Conservation (phyloP, 768 basidiomycete genomes). For the Phaeotremella fagi region DNA sequence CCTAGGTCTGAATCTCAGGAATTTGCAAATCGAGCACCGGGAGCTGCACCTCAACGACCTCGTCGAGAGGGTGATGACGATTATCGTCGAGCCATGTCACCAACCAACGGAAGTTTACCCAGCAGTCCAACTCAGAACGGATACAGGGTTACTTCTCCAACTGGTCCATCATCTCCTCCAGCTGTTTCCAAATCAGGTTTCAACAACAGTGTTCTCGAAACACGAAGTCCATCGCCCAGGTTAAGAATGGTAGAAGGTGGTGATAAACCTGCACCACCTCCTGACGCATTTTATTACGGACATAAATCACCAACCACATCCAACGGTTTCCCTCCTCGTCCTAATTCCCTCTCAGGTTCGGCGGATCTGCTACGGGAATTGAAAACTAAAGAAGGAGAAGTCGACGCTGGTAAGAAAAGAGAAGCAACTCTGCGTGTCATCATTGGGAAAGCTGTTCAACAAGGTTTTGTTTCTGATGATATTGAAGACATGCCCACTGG, state of each 20-base stretch:
- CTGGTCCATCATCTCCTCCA: slow-evolving; percentile 34
- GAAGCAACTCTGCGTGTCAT: slow-evolving; percentile 83
- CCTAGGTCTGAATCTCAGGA: slow-evolving; percentile 22
- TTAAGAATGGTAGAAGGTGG: slow-evolving; percentile 26
- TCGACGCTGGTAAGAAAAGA: slow-evolving; percentile 69
- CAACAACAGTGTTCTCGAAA: slow-evolving; percentile 52
- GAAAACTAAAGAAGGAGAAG: slow-evolving; percentile 73
- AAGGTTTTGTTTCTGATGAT: slow-evolving; percentile 65
- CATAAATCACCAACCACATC: slow-evolving; percentile 46
- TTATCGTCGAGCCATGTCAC: slow-evolving; percentile 61
- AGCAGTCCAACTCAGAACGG: slow-evolving; percentile 23
- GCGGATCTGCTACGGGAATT: slow-evolving; percentile 74
- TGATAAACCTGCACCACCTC: slow-evolving; percentile 52
- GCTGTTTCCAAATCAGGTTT: slow-evolving; percentile 24
- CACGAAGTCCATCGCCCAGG: slow-evolving; percentile 56
- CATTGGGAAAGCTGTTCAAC: slow-evolving; percentile 64
- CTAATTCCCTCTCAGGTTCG: slow-evolving; percentile 23
- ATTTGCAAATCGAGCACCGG: slow-evolving; percentile 27
- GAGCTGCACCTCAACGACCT: slow-evolving; percentile 48
- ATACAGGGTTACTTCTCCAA: slow-evolving; percentile 28
- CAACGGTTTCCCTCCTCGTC: slow-evolving; percentile 25
- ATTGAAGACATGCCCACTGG: slow-evolving; percentile 54
- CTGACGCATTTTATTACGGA: slow-evolving; percentile 59
- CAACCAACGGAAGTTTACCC: slow-evolving; percentile 47
- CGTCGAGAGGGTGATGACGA: slow-evolving; percentile 42